Percentiles rank a stretch among this genome's conserved stretches.
phyloP scores from a whole-genome alignment of 306 rosid species.

The Dryas drummondii region DNA sequence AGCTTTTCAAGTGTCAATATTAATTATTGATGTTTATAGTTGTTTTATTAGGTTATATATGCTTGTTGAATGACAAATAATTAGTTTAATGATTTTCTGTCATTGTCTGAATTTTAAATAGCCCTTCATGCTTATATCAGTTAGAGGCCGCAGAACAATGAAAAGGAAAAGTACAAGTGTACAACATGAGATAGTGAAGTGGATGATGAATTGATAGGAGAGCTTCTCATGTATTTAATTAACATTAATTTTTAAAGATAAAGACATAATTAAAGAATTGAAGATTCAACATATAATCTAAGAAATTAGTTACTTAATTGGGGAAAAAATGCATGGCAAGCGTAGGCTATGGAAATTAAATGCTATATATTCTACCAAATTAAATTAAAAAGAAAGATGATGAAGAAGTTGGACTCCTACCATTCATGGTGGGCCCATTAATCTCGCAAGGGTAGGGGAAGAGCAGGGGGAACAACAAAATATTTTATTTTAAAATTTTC shows the following conservation, averaged over 20 bases:
- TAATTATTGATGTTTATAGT: constrained; percentile 19
- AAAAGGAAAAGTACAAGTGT: constrained; percentile 23
- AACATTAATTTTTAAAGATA: neutral
- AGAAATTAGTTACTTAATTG: too few species aligned
- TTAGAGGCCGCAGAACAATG: constrained; percentile 10
- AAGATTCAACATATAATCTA: constrained; percentile 1
- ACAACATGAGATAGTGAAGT: constrained; percentile 30
- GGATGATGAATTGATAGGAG: constrained; percentile 27
- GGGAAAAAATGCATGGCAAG: too few species aligned
- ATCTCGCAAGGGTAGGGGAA: too few species aligned
- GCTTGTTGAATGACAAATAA: neutral
- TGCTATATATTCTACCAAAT: neutral
- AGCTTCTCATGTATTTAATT: constrained; percentile 16
- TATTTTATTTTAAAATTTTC: too few species aligned
- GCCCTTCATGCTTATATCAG: neutral
- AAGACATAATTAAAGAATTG: neutral
- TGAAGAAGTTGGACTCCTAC: neutral
- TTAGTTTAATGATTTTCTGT: constrained; percentile 15
- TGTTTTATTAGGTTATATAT: constrained; percentile 17
- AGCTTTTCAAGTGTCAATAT: constrained; percentile 26
- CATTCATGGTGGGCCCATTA: too few species aligned
- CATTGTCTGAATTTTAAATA: constrained; percentile 10
- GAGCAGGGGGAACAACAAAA: too few species aligned
- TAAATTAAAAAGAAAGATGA: neutral
- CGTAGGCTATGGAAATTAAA: too few species aligned